phyloP scores from a whole-genome alignment of 768 basidiomycete species.

The Porphyrellus cyaneotinctus region DNA sequence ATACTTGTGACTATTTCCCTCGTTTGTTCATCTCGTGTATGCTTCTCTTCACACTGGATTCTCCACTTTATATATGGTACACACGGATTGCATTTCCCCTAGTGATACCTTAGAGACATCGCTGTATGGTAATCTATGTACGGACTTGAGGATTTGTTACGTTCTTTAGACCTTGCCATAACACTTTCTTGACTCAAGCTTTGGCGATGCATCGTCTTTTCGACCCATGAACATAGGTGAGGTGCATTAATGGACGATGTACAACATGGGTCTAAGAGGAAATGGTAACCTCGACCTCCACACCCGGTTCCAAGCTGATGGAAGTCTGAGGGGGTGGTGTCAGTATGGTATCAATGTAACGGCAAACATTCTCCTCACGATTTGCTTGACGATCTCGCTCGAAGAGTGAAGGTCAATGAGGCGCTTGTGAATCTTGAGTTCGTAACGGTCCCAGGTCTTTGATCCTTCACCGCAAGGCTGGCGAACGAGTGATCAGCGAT shows the following conservation, averaged over 20 bases:
- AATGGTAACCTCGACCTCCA: conserved; percentile 98
- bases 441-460: conserved; percentile 99
- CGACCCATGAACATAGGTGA: conserved; percentile 3
- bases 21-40: conserved; percentile 7
- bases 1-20: conserved; percentile 43
- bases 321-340: conserved; percentile 60
- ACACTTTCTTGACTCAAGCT: not conserved
- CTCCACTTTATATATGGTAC: not conserved
- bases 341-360: conserved; percentile 1
- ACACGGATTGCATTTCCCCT: conserved; percentile 4
- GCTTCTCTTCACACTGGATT: conserved; percentile 7
- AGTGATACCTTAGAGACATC: conserved; percentile 18
- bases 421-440: conserved; percentile 99
- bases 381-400: conserved; percentile 99
- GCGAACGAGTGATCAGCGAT: not conserved
- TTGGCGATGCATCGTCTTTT: not conserved
- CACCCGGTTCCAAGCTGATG: conserved; percentile 98
- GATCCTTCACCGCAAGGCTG: conserved; percentile 99
- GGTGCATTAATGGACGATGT: conserved; percentile 5
- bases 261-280: conserved; percentile 47
- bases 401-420: conserved; percentile 98
- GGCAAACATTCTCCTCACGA: conserved; percentile 56
- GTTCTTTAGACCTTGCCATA: conserved; percentile 9
- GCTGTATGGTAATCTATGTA: conserved; percentile 18
- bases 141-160: conserved; percentile 4